These are phyloP conservation scores for Gryganskiella cystojenkinii DNA, from an alignment of 192 early-diverging fungal species.

Conservation along the genomic window DNA sequence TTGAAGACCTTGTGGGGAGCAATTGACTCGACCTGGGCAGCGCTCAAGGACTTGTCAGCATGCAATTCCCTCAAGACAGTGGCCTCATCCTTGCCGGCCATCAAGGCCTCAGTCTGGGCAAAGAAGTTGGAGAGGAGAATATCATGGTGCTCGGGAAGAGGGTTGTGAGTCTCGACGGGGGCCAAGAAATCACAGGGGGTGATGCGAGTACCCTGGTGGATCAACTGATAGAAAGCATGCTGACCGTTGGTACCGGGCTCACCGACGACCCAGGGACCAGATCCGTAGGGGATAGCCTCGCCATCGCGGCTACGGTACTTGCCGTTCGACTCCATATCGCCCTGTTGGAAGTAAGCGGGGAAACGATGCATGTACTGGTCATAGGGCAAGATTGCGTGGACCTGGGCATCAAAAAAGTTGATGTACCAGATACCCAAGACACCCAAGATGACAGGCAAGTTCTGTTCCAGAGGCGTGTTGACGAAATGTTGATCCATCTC, in stretches of 20 bases:
- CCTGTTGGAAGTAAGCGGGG: constrained; percentile 99
- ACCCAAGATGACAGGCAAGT: constrained; percentile 91
- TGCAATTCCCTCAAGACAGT: constrained; percentile 85
- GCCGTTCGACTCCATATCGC: constrained; percentile 99
- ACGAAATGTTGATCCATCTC: constrained; percentile 98
- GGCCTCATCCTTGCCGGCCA: constrained; percentile 89
- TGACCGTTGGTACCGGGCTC: constrained; percentile 99
- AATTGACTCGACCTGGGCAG: constrained; percentile 69
- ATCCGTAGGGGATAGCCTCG: constrained; percentile 81
- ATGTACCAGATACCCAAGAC: constrained; percentile 98
- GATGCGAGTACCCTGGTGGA: constrained; percentile 99
- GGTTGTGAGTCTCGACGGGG: constrained; percentile 93
- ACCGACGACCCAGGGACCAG: constrained; percentile 99
- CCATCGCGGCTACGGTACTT: constrained; percentile 92
- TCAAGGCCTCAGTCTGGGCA: constrained; percentile 98
- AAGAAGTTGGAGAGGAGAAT: constrained; percentile 99
- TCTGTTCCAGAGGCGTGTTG: constrained; percentile 90
- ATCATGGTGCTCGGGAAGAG: constrained; percentile 90
- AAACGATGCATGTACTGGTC: constrained; percentile 99
- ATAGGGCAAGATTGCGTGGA: constrained; percentile 95
- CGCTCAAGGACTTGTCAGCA: constrained; percentile 64
- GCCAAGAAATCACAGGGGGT: constrained; percentile 98
- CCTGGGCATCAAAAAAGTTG: constrained; percentile 97
- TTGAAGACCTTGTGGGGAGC: constrained; percentile 97
- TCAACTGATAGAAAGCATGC: constrained; percentile 99